Conservation (phyloP, 176 grass and related monocot genomes). For the Aegilops tauschii region DNA sequence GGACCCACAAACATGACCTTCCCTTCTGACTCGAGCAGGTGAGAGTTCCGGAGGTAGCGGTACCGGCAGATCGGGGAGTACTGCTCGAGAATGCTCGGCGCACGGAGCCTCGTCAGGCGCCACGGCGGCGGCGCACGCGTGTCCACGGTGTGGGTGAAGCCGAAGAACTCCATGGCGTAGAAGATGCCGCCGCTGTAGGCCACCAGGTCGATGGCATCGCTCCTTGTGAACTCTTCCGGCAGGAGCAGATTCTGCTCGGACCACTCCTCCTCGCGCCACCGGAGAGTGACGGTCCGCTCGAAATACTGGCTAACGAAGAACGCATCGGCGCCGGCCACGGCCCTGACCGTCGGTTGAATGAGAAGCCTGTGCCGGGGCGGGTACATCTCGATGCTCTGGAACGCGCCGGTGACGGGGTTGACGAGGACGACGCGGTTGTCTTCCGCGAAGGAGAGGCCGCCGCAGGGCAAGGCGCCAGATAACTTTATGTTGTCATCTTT, state of each 20-base stretch:
- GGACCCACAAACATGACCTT: neutral
- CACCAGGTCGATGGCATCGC: neutral
- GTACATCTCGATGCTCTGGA: neutral
- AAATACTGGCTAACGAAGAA: neutral
- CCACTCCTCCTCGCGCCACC: neutral
- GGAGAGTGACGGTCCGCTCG: neutral
- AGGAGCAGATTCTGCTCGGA: neutral
- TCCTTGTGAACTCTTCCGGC: neutral
- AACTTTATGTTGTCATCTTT: neutral
- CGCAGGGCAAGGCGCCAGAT: neutral
- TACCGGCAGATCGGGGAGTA: neutral
- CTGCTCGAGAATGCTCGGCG: neutral
- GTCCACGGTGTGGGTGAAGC: neutral
- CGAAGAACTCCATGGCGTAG: neutral
- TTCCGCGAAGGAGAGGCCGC: neutral
- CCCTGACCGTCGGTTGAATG: neutral
- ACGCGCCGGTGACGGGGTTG: neutral
- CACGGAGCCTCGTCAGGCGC: neutral
- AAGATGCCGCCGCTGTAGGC: neutral
- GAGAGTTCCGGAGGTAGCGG: neutral
- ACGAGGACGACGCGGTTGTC: neutral
- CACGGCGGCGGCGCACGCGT: neutral
- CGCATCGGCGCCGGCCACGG: neutral
- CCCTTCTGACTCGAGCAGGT: neutral
- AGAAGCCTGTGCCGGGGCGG: neutral